Evolutionary conservation across 805 yeast species (phyloP).

Genomic region (Sugiyamaella floridensis): DNA sequence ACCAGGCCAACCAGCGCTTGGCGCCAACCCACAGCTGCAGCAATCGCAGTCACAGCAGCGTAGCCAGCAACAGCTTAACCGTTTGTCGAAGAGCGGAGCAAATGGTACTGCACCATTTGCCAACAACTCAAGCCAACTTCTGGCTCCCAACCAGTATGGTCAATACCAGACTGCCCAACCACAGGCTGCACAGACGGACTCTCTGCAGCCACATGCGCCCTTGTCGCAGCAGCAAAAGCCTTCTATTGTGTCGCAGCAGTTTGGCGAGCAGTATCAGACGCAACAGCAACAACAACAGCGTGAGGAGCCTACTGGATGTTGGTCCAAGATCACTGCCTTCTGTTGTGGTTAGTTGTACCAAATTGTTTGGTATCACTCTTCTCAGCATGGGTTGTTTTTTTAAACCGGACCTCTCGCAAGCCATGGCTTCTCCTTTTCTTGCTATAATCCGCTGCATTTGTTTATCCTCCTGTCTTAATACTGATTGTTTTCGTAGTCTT

Average conservation of each 20-base stretch:
- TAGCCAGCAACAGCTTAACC: neutral
- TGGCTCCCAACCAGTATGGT: conserved; percentile 15
- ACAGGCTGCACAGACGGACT: conserved; percentile 14
- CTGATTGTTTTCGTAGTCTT: neutral
- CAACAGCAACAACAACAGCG: conserved; percentile 8
- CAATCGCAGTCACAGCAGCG: neutral
- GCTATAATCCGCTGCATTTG: neutral
- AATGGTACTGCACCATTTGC: conserved; percentile 13
- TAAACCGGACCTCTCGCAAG: neutral
- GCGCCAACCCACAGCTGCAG: conserved; percentile 1
- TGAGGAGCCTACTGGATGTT: conserved; percentile 26
- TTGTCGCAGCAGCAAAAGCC: conserved; percentile 16
- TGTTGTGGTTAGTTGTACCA: conserved; percentile 27
- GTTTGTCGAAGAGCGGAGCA: conserved; percentile 2
- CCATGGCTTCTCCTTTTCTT: neutral
- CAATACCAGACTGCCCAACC: conserved; percentile 11
- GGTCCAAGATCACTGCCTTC: conserved; percentile 27
- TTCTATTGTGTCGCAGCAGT: conserved; percentile 15
- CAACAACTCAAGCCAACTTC: conserved; percentile 16
- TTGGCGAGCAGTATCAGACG: conserved; percentile 4
- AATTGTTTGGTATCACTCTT: neutral
- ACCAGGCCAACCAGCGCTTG: conserved; percentile 8
- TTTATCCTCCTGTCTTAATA: neutral
- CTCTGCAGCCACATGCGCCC: conserved; percentile 9
- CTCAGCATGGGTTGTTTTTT: neutral